Base-by-base conservation (phyloP, 768 basidiomycete species). In the Rhizopogon vinicolor region DNA sequence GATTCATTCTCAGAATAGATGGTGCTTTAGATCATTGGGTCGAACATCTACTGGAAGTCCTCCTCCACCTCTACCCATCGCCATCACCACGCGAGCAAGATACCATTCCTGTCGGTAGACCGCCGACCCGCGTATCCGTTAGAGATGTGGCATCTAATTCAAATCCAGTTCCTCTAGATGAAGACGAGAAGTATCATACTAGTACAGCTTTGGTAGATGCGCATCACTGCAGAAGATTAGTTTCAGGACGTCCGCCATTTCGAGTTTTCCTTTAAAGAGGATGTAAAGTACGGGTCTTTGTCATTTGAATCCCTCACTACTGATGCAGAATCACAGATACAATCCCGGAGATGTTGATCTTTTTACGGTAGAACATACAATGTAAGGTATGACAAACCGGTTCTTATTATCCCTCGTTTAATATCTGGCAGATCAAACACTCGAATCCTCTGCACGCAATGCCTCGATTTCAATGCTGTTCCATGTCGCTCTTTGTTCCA, bases 201-300 rank as follows among this genome's bases (percentile, higher is more conserved):
- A 25, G 25, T 25, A 25, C 25, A 39, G 85, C 82, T 0, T 78
- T 71, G 0, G 74, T 96, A 22, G 5, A 68, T 73, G 22, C 77
- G 94, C 10, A 89, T 90, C 22, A 98, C 95, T 0, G 73, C 82
- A 0, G 68, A 75, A 14, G 87, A 85, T 46, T 98, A 96, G 95
- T 89, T 82, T 64, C 97, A 98, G 74, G 95, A 98, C 59, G 96
- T 97, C 9, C 81, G 95, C 33, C 90, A 93, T 67, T 69, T 99
- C 5, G 91, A 93, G 65, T 79, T 98, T 46, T 74, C 83, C 13
- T 82, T 91, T 14, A 79, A 85, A 22, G 74, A 84, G 29, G 76
- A 84, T 29, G 71, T 91, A 6, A 63, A 71, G 91, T 92, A 61
- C 53, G 80, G 5, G 70, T 69, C 41, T 44, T 16, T 51, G n/a